A percentile compares a stretch with the other conserved stretches of the same genome.
phyloP scores from a whole-genome alignment of 805 yeast genomes.

The Myxozyma geophila region DNA sequence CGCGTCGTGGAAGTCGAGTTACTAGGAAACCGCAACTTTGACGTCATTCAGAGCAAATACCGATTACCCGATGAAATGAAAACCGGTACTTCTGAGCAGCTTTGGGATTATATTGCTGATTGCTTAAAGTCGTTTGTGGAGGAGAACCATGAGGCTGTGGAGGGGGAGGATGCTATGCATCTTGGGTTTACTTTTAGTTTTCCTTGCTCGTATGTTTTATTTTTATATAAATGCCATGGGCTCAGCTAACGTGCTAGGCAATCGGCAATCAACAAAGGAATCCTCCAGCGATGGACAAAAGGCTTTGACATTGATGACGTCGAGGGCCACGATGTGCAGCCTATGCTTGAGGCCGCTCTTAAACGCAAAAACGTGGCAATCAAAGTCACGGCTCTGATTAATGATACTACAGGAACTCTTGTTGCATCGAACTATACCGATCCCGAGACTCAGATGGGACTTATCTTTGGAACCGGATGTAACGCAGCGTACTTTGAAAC shows the following conservation, averaged over 20 bases:
- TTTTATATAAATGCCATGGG: not conserved
- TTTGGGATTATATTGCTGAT: slow-evolving; percentile 86
- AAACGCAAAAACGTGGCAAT: slow-evolving; percentile 70
- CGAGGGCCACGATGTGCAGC: slow-evolving; percentile 93
- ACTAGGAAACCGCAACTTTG: slow-evolving; percentile 82
- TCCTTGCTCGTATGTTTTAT: slow-evolving; percentile 53
- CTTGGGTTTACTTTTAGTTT: slow-evolving; percentile 95
- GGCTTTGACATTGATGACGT: slow-evolving; percentile 93
- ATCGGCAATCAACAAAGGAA: slow-evolving; percentile 78
- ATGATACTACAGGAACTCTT: slow-evolving; percentile 96
- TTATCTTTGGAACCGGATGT: slow-evolving; percentile 96
- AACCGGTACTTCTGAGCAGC: slow-evolving; percentile 72
- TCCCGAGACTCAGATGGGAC: slow-evolving; percentile 87
- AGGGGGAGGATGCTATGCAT: slow-evolving; percentile 54
- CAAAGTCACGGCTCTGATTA: slow-evolving; percentile 86
- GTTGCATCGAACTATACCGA: slow-evolving; percentile 95
- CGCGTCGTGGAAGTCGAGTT: slow-evolving; percentile 87
- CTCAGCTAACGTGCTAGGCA: slow-evolving; percentile 49
- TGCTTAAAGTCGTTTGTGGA: slow-evolving; percentile 72
- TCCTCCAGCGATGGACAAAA: slow-evolving; percentile 95
- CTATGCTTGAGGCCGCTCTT: slow-evolving; percentile 81
- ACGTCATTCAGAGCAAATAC: slow-evolving; percentile 84
- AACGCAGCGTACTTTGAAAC: slow-evolving; percentile 77
- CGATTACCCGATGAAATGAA: slow-evolving; percentile 69
- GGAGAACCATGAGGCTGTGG: slow-evolving; percentile 60